Evolutionary conservation across 2,329 filamentous ascomycete genomes (phyloP), one percentile per base, ranked within the genome.

Genomic region (Colletotrichum spinosum): DNA sequence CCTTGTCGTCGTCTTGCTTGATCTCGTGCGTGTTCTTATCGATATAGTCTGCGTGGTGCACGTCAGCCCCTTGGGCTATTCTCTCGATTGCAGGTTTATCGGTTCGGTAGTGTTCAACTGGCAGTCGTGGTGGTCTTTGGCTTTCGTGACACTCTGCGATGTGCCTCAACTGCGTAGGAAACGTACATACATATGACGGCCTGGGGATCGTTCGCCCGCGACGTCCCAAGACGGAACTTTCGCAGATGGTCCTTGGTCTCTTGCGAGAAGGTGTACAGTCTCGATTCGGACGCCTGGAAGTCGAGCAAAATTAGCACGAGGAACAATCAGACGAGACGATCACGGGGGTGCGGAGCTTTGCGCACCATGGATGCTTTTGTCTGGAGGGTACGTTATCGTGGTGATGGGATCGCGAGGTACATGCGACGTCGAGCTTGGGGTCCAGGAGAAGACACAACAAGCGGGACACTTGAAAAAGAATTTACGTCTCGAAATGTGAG

Each of bases 161-260:
- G 25, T 25, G 25, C 25, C 25, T 25, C 25, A 25, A 25, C 25
- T 25, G 25, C 25, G 25, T 25, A 46, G 48, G 68, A 76, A 74
- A 81, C 76, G 72, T 77, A 85, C 90, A 80, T 92, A 98, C 96
- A 98, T 72, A 99, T 97, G 68, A 97, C 89, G 67, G 94, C 96
- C 82, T 97, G 93, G 0, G 94, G 91, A 51, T 91, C 89, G 76
- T 91, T 95, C 56, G 93, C 90, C 70, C 96, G 86, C 39, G 94
- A 97, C 2, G 96, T 98, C 34, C 91, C 89, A 35, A 99, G 86
- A 55, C 96, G 92, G 82, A 99, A 99, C 80, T 97, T 98, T 78
- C 93, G 92, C 70, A 99, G 88, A 75, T 94, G 90, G 70, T 94
- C 90, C 80, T 91, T 96, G 50, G 93, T 97, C 80, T 96, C 93